Conservation (phyloP, 257 asterid genomes). For the Solanum appendiculatum region DNA sequence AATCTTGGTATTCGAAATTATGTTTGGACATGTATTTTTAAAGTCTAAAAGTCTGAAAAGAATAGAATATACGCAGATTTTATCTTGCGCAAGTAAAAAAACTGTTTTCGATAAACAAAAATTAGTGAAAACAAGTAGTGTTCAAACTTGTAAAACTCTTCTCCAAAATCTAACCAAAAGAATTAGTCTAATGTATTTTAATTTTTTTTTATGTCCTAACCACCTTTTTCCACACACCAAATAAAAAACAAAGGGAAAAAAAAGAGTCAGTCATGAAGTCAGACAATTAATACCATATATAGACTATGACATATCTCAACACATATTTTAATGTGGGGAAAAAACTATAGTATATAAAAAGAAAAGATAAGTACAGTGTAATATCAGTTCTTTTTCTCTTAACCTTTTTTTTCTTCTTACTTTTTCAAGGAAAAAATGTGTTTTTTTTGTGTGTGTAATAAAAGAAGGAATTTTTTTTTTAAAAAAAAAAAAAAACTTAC, state of each 20-base stretch:
- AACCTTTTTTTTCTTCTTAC: not conserved
- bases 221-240: not conserved
- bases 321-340: not conserved
- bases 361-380: constrained; percentile 7
- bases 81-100: not conserved
- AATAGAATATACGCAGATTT: too few relatives aligned
- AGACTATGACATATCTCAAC: constrained; percentile 5
- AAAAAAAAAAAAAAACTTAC: constrained; percentile 22
- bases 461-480: too few relatives aligned
- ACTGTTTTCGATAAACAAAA: not conserved
- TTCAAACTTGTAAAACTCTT: not conserved
- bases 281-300: not conserved
- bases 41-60: too few relatives aligned
- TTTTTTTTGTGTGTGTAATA: not conserved
- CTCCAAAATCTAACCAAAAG: not conserved
- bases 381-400: constrained; percentile 1
- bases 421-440: not conserved
- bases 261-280: not conserved
- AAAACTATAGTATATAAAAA: not conserved
- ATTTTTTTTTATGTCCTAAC: not conserved
- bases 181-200: not conserved
- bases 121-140: not conserved
- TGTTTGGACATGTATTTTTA: not conserved
- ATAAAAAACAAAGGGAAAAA: not conserved
- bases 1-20: not conserved